Evolutionary conservation across 108 stramenopile genomes (phyloP).

Genomic region (Skeletonema grethae): DNA sequence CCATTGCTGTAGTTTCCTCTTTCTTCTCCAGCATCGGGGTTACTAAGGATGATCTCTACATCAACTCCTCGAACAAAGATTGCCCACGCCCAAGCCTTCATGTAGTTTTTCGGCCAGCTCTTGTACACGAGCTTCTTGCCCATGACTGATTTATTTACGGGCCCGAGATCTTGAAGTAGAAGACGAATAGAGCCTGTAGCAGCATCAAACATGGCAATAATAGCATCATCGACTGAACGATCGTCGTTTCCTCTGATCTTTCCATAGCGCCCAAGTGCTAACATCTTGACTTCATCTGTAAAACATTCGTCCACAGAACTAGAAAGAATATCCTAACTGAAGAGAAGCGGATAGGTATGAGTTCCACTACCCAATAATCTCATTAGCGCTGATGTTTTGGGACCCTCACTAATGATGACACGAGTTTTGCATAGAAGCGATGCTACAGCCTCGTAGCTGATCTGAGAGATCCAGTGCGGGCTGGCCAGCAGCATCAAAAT

Average conservation of each 20-base stretch:
- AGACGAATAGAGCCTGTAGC: constrained; percentile 42
- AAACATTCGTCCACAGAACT: constrained; percentile 10
- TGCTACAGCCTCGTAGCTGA: too few species aligned
- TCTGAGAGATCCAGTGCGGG: too few species aligned
- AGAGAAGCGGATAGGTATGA: neutral
- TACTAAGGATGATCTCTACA: constrained; percentile 54
- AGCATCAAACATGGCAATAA: constrained; percentile 55
- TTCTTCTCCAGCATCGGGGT: constrained; percentile 51
- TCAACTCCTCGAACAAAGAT: constrained; percentile 48
- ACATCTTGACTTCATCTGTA: constrained; percentile 30
- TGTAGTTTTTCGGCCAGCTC: constrained; percentile 47
- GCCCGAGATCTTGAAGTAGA: constrained; percentile 55
- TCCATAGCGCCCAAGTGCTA: constrained; percentile 54
- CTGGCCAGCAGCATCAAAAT: too few species aligned
- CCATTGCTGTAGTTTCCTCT: constrained; percentile 26
- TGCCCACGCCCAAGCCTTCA: constrained; percentile 40
- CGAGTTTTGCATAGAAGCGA: constrained; percentile 27
- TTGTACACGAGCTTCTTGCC: constrained; percentile 44
- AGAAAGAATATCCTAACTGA: constrained; percentile 36
- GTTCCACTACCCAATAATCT: neutral
- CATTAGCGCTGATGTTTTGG: constrained; percentile 18
- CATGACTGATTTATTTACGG: constrained; percentile 39
- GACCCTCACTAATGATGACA: constrained; percentile 52
- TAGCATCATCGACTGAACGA: constrained; percentile 51
- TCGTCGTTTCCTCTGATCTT: constrained; percentile 22